These are phyloP conservation scores for Lecanoromycetidae sp. DNA, from an alignment of 2,329 filamentous ascomycete species.

Conservation along the genomic window DNA sequence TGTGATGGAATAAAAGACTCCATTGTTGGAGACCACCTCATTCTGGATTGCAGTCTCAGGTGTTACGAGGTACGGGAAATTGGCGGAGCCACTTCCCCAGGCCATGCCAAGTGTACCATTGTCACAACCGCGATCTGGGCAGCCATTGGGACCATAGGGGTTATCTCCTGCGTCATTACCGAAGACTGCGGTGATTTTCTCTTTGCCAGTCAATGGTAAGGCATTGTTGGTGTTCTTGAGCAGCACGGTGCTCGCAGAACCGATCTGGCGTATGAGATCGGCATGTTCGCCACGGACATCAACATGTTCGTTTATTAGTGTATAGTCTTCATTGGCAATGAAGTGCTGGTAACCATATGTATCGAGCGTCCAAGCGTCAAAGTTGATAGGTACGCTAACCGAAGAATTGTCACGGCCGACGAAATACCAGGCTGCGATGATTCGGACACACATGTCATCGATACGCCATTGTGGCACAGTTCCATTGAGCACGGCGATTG, in stretches of 20 bases:
- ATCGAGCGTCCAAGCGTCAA: constrained; percentile 74
- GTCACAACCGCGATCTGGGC: constrained; percentile 52
- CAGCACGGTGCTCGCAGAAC: constrained; percentile 69
- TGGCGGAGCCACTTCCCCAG: constrained; percentile 48
- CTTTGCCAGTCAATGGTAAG: constrained; percentile 62
- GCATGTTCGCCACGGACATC: constrained; percentile 71
- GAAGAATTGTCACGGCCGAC: constrained; percentile 43
- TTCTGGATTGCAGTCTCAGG: constrained; percentile 54
- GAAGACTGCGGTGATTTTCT: constrained; percentile 63
- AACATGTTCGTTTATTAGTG: constrained; percentile 66
- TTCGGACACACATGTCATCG: constrained; percentile 85
- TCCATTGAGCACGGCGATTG: constrained; percentile 75
- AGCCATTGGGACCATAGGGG: constrained; percentile 65
- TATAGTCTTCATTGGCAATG: constrained; percentile 48
- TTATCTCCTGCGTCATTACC: constrained; percentile 75
- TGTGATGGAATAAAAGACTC: constrained; percentile 49
- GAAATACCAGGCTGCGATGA: constrained; percentile 53
- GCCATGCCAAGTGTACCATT: constrained; percentile 52
- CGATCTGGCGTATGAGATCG: constrained; percentile 60
- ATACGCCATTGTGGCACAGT: constrained; percentile 77
- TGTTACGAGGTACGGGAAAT: constrained; percentile 53
- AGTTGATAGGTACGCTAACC: constrained; percentile 53
- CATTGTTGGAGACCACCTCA: constrained; percentile 51
- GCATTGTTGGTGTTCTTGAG: constrained; percentile 67
- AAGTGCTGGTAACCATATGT: constrained; percentile 60